Evolutionary conservation across 2,329 filamentous ascomycete species (phyloP).

Genomic region (Nothomitra cinnamomea): DNA sequence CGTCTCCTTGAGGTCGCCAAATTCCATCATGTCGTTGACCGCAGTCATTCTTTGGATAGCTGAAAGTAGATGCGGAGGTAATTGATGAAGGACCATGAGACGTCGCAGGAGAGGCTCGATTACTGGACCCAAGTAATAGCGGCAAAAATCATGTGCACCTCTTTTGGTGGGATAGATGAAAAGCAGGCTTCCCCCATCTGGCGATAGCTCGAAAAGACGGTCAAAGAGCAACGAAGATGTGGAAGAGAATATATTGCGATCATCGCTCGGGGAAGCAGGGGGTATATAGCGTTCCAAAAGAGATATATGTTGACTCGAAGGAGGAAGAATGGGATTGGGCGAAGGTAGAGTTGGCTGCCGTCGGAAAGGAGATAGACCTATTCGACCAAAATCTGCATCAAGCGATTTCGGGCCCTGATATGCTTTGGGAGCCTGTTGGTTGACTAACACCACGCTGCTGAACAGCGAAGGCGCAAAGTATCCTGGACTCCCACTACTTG

Average conservation of each 20-base stretch:
- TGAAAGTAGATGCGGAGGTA: conserved; percentile 38
- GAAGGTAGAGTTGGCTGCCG: conserved; percentile 23
- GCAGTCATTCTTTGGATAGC: conserved; percentile 36
- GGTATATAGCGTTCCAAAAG: conserved; percentile 50
- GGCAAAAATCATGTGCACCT: conserved; percentile 40
- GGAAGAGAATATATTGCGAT: conserved; percentile 37
- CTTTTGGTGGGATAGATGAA: conserved; percentile 45
- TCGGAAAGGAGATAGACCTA: neutral
- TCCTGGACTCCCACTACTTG: conserved; percentile 24
- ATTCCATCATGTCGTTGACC: conserved; percentile 36
- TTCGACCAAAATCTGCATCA: conserved; percentile 7
- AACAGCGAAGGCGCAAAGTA: conserved; percentile 47
- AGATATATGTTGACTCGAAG: conserved; percentile 40
- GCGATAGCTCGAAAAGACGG: conserved; percentile 40
- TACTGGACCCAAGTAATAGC: conserved; percentile 41
- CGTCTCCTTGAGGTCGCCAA: conserved; percentile 29
- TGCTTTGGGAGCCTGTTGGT: conserved; percentile 33
- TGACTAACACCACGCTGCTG: conserved; percentile 40
- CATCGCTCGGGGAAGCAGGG: conserved; percentile 40
- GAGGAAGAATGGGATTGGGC: conserved; percentile 40
- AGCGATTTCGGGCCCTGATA: conserved; percentile 31
- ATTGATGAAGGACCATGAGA: conserved; percentile 38
- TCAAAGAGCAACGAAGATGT: conserved; percentile 41
- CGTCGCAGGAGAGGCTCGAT: conserved; percentile 43
- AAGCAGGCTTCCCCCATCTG: conserved; percentile 37